Conservation (phyloP, 176 grass and related monocot genomes). For the Puya raimondii region DNA sequence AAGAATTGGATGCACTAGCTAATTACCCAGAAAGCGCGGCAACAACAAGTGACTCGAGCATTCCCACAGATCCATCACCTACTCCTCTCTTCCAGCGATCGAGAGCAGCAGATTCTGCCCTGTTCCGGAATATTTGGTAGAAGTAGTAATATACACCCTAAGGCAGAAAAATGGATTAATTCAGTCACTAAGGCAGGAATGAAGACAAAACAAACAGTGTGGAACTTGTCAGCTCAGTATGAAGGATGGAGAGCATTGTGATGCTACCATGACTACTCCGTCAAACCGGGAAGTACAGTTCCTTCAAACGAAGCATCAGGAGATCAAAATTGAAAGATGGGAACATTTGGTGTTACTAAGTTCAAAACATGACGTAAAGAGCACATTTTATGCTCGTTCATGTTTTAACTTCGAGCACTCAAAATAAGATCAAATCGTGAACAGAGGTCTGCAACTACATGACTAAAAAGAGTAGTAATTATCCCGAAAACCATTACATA, state of each 20-base stretch:
- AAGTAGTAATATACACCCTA: constrained; percentile 98
- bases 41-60: constrained; percentile 74
- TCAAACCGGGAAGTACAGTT: not conserved
- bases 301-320: not conserved
- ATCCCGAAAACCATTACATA: no score
- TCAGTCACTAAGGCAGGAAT: not conserved
- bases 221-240: not conserved
- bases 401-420: no score
- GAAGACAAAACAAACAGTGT: not conserved
- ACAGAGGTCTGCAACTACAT: no score
- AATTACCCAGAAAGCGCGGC: constrained; percentile 81
- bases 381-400: no score
- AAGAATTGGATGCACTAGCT: not conserved
- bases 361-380: no score
- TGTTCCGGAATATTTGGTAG: constrained; percentile 87
- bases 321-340: no score
- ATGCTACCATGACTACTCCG: not conserved
- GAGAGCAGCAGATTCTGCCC: constrained; percentile 51
- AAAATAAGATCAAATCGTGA: no score
- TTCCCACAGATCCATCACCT: constrained; percentile 88
- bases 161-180: not conserved
- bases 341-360: no score
- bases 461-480: no score
- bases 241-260: not conserved
- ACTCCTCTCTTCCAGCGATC: constrained; percentile 41